Conservation (phyloP, 768 basidiomycete genomes). For the Termitomyces sp. region DNA sequence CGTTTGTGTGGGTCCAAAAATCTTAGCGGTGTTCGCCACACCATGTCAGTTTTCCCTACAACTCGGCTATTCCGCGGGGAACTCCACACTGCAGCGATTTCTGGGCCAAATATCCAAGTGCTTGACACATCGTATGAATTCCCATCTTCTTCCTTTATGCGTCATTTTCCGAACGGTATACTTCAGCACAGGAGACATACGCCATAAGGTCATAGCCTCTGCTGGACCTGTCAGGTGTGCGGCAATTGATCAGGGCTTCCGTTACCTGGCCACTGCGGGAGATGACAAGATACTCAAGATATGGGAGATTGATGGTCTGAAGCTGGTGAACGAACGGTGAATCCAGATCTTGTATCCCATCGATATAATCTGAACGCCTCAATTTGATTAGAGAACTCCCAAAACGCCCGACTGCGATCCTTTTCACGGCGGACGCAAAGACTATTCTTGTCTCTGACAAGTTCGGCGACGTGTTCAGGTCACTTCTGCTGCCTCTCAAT, state of each 20-base stretch:
- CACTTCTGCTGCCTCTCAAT: neutral
- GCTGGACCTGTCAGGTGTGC: conserved; percentile 56
- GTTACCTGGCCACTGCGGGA: conserved; percentile 53
- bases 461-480: conserved; percentile 92
- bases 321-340: conserved; percentile 59
- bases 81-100: conserved; percentile 33
- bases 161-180: neutral
- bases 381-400: conserved; percentile 69
- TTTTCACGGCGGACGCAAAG: conserved; percentile 53
- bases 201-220: conserved; percentile 40
- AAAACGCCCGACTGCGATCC: conserved; percentile 73
- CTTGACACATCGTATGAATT: conserved; percentile 46
- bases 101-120: conserved; percentile 61
- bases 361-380: neutral
- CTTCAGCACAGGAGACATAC: conserved; percentile 46
- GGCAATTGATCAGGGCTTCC: conserved; percentile 37
- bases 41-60: conserved; percentile 43
- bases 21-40: neutral
- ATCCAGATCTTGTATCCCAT: neutral
- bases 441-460: conserved; percentile 86
- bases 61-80: conserved; percentile 37
- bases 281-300: conserved; percentile 83
- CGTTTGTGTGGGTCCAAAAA: neutral
- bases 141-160: neutral
- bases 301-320: conserved; percentile 57